Conservation (phyloP, 2,329 filamentous ascomycete species). For the Phaeosphaeriaceae sp. region DNA sequence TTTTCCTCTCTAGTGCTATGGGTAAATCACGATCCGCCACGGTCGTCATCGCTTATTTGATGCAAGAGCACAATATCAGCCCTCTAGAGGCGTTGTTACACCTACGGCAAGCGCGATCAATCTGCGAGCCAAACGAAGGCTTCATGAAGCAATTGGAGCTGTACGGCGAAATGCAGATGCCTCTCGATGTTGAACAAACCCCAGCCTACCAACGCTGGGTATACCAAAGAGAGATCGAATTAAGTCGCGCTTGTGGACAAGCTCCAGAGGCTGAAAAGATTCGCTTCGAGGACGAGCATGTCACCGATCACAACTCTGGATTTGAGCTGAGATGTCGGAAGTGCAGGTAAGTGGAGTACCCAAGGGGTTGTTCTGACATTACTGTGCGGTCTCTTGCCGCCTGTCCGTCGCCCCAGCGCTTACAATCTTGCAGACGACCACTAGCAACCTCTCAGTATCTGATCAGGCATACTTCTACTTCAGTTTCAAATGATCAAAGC, state of each 20-base stretch:
- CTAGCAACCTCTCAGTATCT: slow-evolving; percentile 73
- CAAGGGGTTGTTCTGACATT: slow-evolving; percentile 10
- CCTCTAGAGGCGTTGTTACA: slow-evolving; percentile 71
- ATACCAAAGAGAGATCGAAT: slow-evolving; percentile 69
- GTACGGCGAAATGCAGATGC: slow-evolving; percentile 87
- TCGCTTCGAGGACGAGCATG: slow-evolving; percentile 77
- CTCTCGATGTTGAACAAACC: slow-evolving; percentile 69
- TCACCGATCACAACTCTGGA: slow-evolving; percentile 46
- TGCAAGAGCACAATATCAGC: slow-evolving; percentile 62
- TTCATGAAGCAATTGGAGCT: slow-evolving; percentile 89
- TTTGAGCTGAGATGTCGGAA: slow-evolving; percentile 85
- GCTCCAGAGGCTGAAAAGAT: slow-evolving; percentile 78
- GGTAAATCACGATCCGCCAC: slow-evolving; percentile 93
- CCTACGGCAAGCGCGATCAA: slow-evolving; percentile 72
- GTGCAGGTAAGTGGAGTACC: slow-evolving; percentile 68
- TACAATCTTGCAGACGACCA: slow-evolving; percentile 55
- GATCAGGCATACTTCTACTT: slow-evolving; percentile 62
- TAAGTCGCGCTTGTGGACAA: slow-evolving; percentile 74
- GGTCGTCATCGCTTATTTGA: slow-evolving; percentile 82
- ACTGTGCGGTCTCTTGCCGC: slow-evolving; percentile 11
- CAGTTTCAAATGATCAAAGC: slow-evolving; percentile 16
- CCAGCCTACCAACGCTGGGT: slow-evolving; percentile 83
- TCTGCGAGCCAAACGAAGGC: slow-evolving; percentile 87
- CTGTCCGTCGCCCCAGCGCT: slow-evolving; percentile 28
- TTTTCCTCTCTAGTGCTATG: slow-evolving; percentile 73